Evolutionary conservation across 2,329 filamentous ascomycete genomes (phyloP).

Genomic region (Fusarium graminum): DNA sequence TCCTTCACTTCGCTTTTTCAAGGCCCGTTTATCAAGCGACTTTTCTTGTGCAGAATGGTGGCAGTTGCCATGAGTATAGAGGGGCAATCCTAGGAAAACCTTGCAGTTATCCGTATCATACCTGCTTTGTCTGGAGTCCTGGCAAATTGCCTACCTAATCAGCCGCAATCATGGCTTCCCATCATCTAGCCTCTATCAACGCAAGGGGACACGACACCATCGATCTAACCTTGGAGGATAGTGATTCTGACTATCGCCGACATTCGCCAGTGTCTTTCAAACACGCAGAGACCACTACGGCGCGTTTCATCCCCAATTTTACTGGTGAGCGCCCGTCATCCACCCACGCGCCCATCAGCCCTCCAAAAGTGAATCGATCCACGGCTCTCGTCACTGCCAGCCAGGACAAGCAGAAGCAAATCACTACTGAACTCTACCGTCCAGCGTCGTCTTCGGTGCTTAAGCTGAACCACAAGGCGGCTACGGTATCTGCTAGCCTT

Average conservation of each 20-base stretch:
- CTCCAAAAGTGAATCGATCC: conserved; percentile 48
- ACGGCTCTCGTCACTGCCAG: conserved; percentile 15
- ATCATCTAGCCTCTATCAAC: conserved; percentile 17
- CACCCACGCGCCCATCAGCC: conserved; percentile 47
- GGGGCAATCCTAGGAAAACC: conserved; percentile 48
- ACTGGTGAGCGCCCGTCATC: conserved; percentile 22
- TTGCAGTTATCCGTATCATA: conserved; percentile 26
- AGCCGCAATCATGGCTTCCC: conserved; percentile 32
- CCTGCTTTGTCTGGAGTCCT: conserved; percentile 23
- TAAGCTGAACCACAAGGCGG: conserved; percentile 22
- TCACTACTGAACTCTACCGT: conserved; percentile 14
- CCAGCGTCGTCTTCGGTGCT: conserved; percentile 3
- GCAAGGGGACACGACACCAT: conserved; percentile 21
- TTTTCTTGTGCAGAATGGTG: conserved; percentile 43
- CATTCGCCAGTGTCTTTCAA: conserved; percentile 1
- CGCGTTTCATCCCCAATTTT: conserved; percentile 29
- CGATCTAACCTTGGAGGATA: conserved; percentile 39
- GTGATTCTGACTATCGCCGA: conserved; percentile 18
- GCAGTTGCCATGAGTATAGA: conserved; percentile 43
- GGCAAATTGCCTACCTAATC: conserved; percentile 28
- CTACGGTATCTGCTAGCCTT: conserved; percentile 18
- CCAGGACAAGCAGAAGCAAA: conserved; percentile 9
- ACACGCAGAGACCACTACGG: conserved; percentile 21
- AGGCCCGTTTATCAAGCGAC: conserved; percentile 2
- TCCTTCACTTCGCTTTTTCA: conserved; percentile 3